Evolutionary conservation across 2,329 filamentous ascomycete genomes (phyloP), one percentile per base, ranked within the genome.

Genomic region (Fusarium graminum): DNA sequence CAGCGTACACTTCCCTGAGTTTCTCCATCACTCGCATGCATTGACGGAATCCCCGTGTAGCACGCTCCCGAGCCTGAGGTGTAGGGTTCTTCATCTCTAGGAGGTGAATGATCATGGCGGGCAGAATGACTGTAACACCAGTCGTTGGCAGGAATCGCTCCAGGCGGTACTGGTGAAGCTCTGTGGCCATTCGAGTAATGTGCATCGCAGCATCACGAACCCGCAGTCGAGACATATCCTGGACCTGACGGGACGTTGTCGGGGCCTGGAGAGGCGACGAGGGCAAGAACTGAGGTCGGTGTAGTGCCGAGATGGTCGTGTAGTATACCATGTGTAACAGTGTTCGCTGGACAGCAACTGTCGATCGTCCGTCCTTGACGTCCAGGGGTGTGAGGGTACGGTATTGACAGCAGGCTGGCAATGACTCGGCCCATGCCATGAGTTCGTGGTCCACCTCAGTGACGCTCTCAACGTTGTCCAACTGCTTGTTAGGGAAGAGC

Each of bases 1-100:
- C 93, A 1, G 93, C 90, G 74, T 98, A 97, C 29, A 93, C 92
- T 74, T 97, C 93, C 36, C 93, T 88, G 17, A 98, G 84, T 65
- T 90, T 90, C 75, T 93, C 90, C 83, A 97, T 91, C 59, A 97
- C 93, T 44, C 90, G 87, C 92, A 97, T 97, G 80, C 94, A 97
- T 75, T 93, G 90, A 70, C 90, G 91, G 81, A 97, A 97, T 19
- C 93, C 92, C 58, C 90, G 87, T 25, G 93, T 85, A 44, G 92
- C 93, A 40, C 87, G 84, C 60, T 91, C 86, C 17, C 92, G 88
- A 5, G 90, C 89, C 53, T 88, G 86, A 16, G 88, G 86, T 52
- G 92, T 88, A 7, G 89, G 90, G 32, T 92, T 92, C 76, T 96
- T 97, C 85, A 97, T 94, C 76, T 97, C 93, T 9, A 97, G 86